These are phyloP conservation scores for Aspergillus fructus DNA, from an alignment of 2,329 filamentous ascomycete genomes.

Conservation along the genomic window DNA sequence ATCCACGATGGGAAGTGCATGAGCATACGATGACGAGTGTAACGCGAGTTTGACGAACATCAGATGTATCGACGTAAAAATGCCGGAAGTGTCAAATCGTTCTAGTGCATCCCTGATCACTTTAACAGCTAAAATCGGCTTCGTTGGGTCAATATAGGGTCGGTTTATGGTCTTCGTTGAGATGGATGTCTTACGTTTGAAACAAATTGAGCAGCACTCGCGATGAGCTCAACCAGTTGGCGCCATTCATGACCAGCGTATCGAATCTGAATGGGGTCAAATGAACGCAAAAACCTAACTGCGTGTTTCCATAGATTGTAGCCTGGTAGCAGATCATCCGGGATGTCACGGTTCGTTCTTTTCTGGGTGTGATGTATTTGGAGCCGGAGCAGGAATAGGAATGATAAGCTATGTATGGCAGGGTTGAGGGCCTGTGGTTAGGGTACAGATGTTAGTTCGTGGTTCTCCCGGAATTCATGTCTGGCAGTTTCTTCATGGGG, in stretches of 20 bases:
- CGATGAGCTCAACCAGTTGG: constrained; percentile 33
- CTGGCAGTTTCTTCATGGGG: not conserved
- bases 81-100: constrained; percentile 43
- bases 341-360: constrained; percentile 32
- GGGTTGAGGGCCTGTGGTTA: constrained; percentile 50
- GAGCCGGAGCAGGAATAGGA: constrained; percentile 55
- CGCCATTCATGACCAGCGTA: constrained; percentile 44
- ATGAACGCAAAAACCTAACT: constrained; percentile 53
- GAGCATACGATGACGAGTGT: constrained; percentile 39
- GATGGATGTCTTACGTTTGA: constrained; percentile 32
- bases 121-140: constrained; percentile 42
- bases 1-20: constrained; percentile 43
- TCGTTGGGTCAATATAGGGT: not conserved
- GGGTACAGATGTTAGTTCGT: constrained; percentile 5
- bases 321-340: constrained; percentile 44
- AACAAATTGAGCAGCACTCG: constrained; percentile 29
- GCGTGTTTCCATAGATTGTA: constrained; percentile 52
- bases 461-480: not conserved
- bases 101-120: constrained; percentile 45
- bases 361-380: constrained; percentile 45
- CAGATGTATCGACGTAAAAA: constrained; percentile 46
- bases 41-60: constrained; percentile 44
- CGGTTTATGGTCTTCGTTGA: not conserved
- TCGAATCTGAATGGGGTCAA: constrained; percentile 47
- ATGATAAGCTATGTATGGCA: constrained; percentile 58